These are phyloP conservation scores for Brassica incana DNA, from an alignment of 345 rosid genomes.

Conservation along the genomic window DNA sequence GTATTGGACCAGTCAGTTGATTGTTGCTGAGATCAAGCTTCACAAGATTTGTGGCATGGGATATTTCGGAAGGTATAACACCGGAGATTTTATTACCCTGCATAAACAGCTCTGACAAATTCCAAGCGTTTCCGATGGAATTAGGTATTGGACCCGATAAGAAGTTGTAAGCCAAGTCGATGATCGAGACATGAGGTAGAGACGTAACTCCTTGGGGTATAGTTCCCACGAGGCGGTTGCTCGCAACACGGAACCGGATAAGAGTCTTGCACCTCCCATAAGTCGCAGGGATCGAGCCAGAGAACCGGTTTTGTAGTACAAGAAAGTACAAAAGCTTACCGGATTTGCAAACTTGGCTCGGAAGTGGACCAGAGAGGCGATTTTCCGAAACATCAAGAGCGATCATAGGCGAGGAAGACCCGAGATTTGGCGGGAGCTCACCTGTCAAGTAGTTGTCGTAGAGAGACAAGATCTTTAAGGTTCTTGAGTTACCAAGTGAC, in stretches of 20 bases:
- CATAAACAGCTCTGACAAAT: conserved; percentile 80
- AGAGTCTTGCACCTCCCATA: conserved; percentile 68
- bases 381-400: conserved; percentile 85
- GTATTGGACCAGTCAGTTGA: conserved; percentile 70
- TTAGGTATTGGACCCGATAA: conserved; percentile 66
- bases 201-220: conserved; percentile 63
- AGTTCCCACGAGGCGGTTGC: conserved; percentile 61
- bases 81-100: conserved; percentile 76
- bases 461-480: conserved; percentile 62
- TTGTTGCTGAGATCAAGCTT: conserved; percentile 91
- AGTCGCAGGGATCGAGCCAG: conserved; percentile 63
- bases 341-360: conserved; percentile 61
- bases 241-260: conserved; percentile 73
- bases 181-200: conserved; percentile 83
- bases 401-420: conserved; percentile 52
- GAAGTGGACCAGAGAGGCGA: conserved; percentile 68
- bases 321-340: conserved; percentile 80
- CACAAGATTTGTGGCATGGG: conserved; percentile 66
- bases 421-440: conserved; percentile 67
- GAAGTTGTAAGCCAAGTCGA: conserved; percentile 69
- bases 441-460: conserved; percentile 77
- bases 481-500: conserved; percentile 59
- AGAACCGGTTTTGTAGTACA: conserved; percentile 62
- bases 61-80: conserved; percentile 63
- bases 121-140: conserved; percentile 56